A percentile compares a stretch with the other conserved stretches of the same genome.
phyloP scores from a whole-genome alignment of 2,329 filamentous ascomycete species.

The Alternaria sp. region DNA sequence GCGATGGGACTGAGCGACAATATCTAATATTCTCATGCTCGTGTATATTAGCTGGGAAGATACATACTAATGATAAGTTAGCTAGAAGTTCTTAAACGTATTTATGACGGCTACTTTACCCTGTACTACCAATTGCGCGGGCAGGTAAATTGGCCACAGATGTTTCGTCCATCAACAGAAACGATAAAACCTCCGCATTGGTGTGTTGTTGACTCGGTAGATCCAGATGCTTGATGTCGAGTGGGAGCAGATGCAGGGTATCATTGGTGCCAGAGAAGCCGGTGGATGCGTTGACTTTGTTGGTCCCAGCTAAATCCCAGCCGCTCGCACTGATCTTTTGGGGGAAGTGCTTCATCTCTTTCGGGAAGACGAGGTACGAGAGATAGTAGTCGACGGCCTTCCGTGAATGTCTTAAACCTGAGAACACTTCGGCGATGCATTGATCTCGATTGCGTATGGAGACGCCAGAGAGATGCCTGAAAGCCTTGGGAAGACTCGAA shows the following conservation, averaged over 20 bases:
- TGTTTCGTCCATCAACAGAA: conserved; percentile 59
- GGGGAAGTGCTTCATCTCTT: conserved; percentile 67
- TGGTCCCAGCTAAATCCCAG: conserved; percentile 59
- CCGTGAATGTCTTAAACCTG: conserved; percentile 60
- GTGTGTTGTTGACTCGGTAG: conserved; percentile 64
- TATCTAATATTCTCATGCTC: too few relatives aligned
- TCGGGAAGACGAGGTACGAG: conserved; percentile 63
- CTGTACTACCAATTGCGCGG: background rate
- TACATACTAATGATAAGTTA: too few relatives aligned
- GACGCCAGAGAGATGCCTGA: conserved; percentile 34
- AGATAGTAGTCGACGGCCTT: conserved; percentile 68
- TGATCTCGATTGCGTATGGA: conserved; percentile 56
- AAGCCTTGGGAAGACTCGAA: conserved; percentile 47
- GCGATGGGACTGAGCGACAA: too few relatives aligned
- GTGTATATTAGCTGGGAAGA: too few relatives aligned
- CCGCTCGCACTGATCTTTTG: conserved; percentile 69
- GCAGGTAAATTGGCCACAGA: conserved; percentile 36
- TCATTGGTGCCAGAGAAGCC: conserved; percentile 78
- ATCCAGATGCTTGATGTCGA: conserved; percentile 58
- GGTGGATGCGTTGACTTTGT: conserved; percentile 21
- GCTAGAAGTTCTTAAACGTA: too few relatives aligned
- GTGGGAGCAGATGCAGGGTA: conserved; percentile 63
- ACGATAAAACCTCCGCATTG: conserved; percentile 68
- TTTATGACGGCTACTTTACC: background rate
- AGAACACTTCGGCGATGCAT: conserved; percentile 60